Percentiles rank a stretch among this genome's conserved stretches.
phyloP scores from a whole-genome alignment of 176 grass and related monocot genomes.

The Urochloa ruziziensis region DNA sequence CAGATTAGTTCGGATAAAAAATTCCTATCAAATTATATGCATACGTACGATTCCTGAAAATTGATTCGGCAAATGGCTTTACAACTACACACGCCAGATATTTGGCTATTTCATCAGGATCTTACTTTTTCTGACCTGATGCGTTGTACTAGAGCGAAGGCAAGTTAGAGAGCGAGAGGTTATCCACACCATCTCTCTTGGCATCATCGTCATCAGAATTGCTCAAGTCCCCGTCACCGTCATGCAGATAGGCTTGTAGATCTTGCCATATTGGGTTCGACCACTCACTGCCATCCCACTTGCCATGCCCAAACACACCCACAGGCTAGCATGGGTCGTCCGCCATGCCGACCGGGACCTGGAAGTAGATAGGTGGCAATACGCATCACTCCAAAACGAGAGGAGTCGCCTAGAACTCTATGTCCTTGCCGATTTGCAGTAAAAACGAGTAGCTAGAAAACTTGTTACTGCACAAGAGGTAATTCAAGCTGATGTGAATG shows the following conservation, averaged over 20 bases:
- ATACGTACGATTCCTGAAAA: not conserved
- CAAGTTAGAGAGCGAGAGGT: not conserved
- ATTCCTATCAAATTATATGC: not conserved
- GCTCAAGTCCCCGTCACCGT: not conserved
- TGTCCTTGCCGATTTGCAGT: not conserved
- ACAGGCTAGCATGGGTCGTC: not conserved
- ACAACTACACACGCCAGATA: not conserved
- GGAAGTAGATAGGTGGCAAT: not conserved
- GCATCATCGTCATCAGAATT: not conserved
- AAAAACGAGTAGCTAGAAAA: not conserved
- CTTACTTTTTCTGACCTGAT: not conserved
- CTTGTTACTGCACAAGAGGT: not conserved
- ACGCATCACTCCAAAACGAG: not conserved
- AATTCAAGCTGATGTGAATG: not conserved
- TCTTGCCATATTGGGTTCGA: not conserved
- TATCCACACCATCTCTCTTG: not conserved
- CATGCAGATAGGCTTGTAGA: conserved; percentile 1
- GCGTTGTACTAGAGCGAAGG: not conserved
- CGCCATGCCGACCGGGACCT: not conserved
- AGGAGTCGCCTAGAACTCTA: not conserved
- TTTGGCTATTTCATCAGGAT: not conserved
- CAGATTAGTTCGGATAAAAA: not conserved
- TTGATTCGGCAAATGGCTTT: not conserved
- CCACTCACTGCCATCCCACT: not conserved
- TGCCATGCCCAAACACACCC: not conserved